These are phyloP conservation scores for Cotoneaster glaucophyllus DNA, from an alignment of 306 rosid species.

Conservation along the genomic window DNA sequence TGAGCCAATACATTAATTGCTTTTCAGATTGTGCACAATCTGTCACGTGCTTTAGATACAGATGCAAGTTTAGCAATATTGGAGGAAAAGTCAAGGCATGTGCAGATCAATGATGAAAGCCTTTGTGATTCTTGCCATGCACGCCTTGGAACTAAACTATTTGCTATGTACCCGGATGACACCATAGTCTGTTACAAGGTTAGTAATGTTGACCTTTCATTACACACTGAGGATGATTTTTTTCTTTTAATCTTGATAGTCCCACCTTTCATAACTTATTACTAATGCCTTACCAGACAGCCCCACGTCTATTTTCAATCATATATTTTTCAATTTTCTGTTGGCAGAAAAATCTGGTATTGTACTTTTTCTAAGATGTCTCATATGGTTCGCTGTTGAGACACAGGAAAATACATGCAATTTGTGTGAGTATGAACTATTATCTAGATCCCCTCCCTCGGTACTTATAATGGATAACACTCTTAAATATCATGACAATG, in stretches of 20 bases:
- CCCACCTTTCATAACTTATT: background rate
- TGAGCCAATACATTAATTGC: slow-evolving; percentile 5
- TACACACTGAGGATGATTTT: background rate
- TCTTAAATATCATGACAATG: background rate
- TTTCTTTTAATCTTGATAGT: background rate
- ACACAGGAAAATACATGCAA: background rate
- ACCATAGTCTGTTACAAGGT: slow-evolving; percentile 94
- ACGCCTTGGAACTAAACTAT: slow-evolving; percentile 92
- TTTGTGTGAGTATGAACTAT: background rate
- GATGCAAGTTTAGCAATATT: slow-evolving; percentile 92
- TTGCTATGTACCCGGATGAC: slow-evolving; percentile 99
- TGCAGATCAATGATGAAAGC: slow-evolving; percentile 91
- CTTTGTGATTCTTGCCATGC: slow-evolving; percentile 96
- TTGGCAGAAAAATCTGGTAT: background rate
- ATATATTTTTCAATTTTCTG: too few relatives aligned
- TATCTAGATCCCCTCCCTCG: background rate
- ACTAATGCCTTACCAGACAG: too few relatives aligned
- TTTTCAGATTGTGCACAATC: slow-evolving; percentile 73
- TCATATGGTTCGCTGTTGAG: background rate
- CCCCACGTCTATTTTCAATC: too few relatives aligned
- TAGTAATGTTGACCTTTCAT: slow-evolving; percentile 20
- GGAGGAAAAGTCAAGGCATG: slow-evolving; percentile 92
- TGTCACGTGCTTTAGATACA: slow-evolving; percentile 79
- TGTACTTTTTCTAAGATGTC: background rate
- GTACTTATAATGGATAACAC: background rate